Base-by-base conservation (phyloP, 169 alveolate genomes). In the Babesia bovis region DNA sequence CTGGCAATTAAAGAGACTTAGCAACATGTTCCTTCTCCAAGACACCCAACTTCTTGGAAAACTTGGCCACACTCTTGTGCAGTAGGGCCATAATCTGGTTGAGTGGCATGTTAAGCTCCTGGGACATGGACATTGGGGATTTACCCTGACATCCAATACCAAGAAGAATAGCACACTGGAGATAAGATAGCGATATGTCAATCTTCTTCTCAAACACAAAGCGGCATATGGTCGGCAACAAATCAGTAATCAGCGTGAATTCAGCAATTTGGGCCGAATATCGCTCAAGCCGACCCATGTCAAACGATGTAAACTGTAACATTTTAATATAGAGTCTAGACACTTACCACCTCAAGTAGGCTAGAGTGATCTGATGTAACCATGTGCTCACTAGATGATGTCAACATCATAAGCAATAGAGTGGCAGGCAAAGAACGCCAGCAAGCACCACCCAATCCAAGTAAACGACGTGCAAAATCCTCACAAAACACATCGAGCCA, bases 91-190 rank as follows among this genome's bases (percentile, higher is more conserved):
- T 70, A 2, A 56, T 73, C 81, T 81, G 88, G 74, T 81, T 81
- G 66, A 71, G 63, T 12, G 88, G 88, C 88, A 81, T 70, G 51
- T 81, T 71, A 26, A 81, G 84, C 84, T 81, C 88, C 68, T 69
- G 79, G 32, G 61, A 23, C 33, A 72, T 15, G 4, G 51, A 73
- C 42, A 28, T 36, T 17, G 82, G 75, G 13, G 87, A 56, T 41
- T 81, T 81, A 41, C 55, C 56, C 74, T 81, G 88, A n/a, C 57
- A 47, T 17, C 84, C 88, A 19, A 66, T 53, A 5, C 83, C 88
- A 42, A 81, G 57, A 26, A 81, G 79, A 21, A 81, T 71, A 30
- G 67, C 82, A 19, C 71, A 56, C 66, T 81, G 88, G 68, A 81
- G 40, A 36, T 60, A 70, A 3, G 88, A 72, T 32, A 81, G 53